These are phyloP conservation scores for Colletotrichum siamense DNA, from an alignment of 2,329 filamentous ascomycete genomes.

Conservation along the genomic window DNA sequence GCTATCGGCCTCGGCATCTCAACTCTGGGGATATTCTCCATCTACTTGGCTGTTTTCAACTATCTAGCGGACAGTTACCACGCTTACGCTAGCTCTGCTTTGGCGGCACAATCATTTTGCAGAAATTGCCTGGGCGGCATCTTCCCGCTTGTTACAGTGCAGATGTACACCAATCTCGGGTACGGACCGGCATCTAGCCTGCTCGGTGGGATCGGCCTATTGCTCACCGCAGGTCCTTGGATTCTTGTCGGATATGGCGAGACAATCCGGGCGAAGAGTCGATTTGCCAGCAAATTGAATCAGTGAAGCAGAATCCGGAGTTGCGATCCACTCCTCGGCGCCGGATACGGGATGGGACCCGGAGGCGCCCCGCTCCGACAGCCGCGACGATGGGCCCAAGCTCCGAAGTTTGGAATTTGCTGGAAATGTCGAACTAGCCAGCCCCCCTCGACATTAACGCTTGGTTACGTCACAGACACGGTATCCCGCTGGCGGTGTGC, in stretches of 20 bases:
- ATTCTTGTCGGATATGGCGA: slow-evolving; percentile 80
- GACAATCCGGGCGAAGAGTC: slow-evolving; percentile 75
- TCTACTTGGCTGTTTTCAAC: slow-evolving; percentile 58
- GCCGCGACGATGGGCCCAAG: neutral
- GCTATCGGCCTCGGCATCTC: slow-evolving; percentile 63
- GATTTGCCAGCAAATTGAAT: slow-evolving; percentile 62
- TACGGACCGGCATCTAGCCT: slow-evolving; percentile 74
- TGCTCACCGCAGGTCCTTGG: slow-evolving; percentile 82
- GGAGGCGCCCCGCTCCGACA: neutral
- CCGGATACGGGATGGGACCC: neutral
- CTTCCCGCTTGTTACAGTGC: slow-evolving; percentile 78
- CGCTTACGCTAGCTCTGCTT: slow-evolving; percentile 58
- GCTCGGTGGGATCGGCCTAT: slow-evolving; percentile 73
- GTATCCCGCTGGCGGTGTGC: neutral
- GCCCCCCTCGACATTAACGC: neutral
- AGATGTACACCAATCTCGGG: slow-evolving; percentile 76
- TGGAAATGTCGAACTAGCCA: slow-evolving; percentile 14
- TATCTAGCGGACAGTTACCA: slow-evolving; percentile 61
- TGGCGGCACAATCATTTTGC: slow-evolving; percentile 87
- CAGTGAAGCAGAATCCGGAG: neutral
- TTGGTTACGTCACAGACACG: slow-evolving; percentile 16
- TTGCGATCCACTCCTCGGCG: neutral
- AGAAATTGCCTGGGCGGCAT: slow-evolving; percentile 81
- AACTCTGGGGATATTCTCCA: slow-evolving; percentile 62
- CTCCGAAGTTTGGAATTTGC: slow-evolving; percentile 16